Conservation (phyloP, 805 yeast genomes). For the Starmerella floricola region DNA sequence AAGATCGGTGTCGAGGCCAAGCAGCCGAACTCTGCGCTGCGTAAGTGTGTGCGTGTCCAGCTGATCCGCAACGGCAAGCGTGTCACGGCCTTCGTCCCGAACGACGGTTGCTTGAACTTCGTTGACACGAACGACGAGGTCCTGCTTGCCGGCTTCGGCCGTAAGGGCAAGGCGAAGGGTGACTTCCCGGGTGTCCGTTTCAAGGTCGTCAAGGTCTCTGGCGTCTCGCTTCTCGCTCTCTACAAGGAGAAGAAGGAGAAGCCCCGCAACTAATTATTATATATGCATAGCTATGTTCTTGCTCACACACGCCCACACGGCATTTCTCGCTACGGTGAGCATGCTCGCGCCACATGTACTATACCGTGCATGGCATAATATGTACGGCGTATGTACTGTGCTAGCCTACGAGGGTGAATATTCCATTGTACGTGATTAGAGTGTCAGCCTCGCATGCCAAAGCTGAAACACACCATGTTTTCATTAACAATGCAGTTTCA, state of each 20-base stretch:
- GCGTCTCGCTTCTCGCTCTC: slow-evolving; percentile 98
- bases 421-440: too few relatives aligned
- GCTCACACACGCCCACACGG: too few relatives aligned
- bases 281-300: background rate
- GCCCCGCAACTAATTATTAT: slow-evolving; percentile 80
- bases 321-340: too few relatives aligned
- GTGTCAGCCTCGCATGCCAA: background rate
- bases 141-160: slow-evolving; percentile 99
- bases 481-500: too few relatives aligned
- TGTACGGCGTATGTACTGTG: too few relatives aligned
- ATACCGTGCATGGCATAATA: too few relatives aligned
- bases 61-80: slow-evolving; percentile 99
- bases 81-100: slow-evolving; percentile 99
- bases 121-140: slow-evolving; percentile 99
- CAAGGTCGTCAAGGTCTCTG: slow-evolving; percentile 99
- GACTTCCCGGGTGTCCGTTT: slow-evolving; percentile 99
- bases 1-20: slow-evolving; percentile 99
- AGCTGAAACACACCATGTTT: background rate
- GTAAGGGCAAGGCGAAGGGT: slow-evolving; percentile 99
- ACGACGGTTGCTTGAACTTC: slow-evolving; percentile 99
- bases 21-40: slow-evolving; percentile 99
- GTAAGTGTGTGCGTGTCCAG: slow-evolving; percentile 99
- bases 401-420: too few relatives aligned
- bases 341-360: too few relatives aligned
- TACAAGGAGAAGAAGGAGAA: slow-evolving; percentile 99